phyloP scores from a whole-genome alignment of 2,329 filamentous ascomycete genomes.

The Hymenoscyphus occultus region DNA sequence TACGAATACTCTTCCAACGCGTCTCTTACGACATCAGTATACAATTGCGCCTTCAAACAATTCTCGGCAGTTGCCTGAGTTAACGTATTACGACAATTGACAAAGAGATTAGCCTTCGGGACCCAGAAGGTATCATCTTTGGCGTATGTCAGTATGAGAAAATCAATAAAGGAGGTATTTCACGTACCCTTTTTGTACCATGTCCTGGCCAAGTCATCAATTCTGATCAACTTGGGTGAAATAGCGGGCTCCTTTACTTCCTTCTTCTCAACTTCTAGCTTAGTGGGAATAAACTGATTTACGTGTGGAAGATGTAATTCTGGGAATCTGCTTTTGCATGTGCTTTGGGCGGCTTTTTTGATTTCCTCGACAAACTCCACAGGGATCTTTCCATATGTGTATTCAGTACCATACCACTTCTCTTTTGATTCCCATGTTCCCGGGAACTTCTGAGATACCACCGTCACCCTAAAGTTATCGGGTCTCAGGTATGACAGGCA shows the following conservation, averaged over 20 bases:
- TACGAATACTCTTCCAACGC: slow-evolving; percentile 91
- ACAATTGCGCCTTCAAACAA: slow-evolving; percentile 73
- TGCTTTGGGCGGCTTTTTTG: slow-evolving; percentile 57
- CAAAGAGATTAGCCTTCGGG: slow-evolving; percentile 83
- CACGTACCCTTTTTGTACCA: slow-evolving; percentile 81
- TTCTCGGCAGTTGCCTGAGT: slow-evolving; percentile 77
- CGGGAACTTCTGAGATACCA: slow-evolving; percentile 80
- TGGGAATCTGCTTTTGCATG: slow-evolving; percentile 56
- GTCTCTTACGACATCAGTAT: slow-evolving; percentile 82
- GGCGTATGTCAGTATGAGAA: not conserved
- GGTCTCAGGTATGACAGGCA: slow-evolving; percentile 72
- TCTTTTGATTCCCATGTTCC: slow-evolving; percentile 85
- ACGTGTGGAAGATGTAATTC: slow-evolving; percentile 83
- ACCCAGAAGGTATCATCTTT: slow-evolving; percentile 94
- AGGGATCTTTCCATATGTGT: slow-evolving; percentile 78
- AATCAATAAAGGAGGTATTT: not conserved
- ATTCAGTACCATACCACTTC: slow-evolving; percentile 97
- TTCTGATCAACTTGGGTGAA: slow-evolving; percentile 77
- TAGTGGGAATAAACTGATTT: slow-evolving; percentile 94
- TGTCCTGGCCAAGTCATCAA: slow-evolving; percentile 74
- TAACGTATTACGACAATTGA: slow-evolving; percentile 76
- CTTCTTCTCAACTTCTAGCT: slow-evolving; percentile 92
- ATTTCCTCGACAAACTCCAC: slow-evolving; percentile 71
- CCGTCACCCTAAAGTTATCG: slow-evolving; percentile 83
- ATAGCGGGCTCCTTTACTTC: slow-evolving; percentile 73